phyloP scores from a whole-genome alignment of 495 filamentous ascomycete genomes.

The Neurospora pannonica region DNA sequence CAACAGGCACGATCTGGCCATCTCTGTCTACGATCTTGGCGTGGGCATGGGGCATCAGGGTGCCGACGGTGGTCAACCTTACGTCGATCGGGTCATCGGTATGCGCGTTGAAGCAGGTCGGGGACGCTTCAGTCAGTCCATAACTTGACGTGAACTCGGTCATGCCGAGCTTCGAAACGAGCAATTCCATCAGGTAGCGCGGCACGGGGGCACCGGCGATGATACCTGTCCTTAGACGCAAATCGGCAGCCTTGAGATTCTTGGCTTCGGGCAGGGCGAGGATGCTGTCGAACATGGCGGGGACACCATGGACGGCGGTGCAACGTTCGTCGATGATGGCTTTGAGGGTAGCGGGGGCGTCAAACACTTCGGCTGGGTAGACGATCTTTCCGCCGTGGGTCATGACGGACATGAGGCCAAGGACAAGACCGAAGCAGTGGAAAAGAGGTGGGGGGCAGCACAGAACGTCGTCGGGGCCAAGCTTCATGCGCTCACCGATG shows the following conservation, averaged over 20 bases:
- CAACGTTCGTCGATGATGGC: conserved; percentile 55
- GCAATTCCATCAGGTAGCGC: conserved; percentile 50
- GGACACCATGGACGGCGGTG: conserved; percentile 62
- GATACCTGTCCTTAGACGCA: conserved; percentile 56
- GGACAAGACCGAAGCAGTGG: conserved; percentile 66
- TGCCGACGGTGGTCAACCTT: conserved; percentile 55
- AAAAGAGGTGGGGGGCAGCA: conserved; percentile 65
- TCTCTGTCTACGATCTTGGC: conserved; percentile 57
- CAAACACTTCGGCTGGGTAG: conserved; percentile 56
- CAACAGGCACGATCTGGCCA: conserved; percentile 51
- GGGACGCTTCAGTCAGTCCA: conserved; percentile 62
- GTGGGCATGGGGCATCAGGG: conserved; percentile 54
- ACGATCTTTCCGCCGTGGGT: conserved; percentile 60
- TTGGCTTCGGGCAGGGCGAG: conserved; percentile 42
- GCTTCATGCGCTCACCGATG: conserved; percentile 58
- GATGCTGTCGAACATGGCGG: conserved; percentile 63
- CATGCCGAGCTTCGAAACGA: conserved; percentile 54
- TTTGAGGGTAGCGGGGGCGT: conserved; percentile 45
- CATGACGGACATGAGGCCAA: conserved; percentile 56
- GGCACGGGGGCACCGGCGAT: conserved; percentile 61
- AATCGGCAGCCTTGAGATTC: conserved; percentile 32
- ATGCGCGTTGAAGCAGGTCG: conserved; percentile 63
- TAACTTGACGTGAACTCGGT: conserved; percentile 60
- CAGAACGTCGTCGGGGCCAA: conserved; percentile 51
- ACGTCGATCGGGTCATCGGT: conserved; percentile 51